Base-by-base conservation (phyloP, 192 early-diverging fungal genomes). In the Backusella westeae region DNA sequence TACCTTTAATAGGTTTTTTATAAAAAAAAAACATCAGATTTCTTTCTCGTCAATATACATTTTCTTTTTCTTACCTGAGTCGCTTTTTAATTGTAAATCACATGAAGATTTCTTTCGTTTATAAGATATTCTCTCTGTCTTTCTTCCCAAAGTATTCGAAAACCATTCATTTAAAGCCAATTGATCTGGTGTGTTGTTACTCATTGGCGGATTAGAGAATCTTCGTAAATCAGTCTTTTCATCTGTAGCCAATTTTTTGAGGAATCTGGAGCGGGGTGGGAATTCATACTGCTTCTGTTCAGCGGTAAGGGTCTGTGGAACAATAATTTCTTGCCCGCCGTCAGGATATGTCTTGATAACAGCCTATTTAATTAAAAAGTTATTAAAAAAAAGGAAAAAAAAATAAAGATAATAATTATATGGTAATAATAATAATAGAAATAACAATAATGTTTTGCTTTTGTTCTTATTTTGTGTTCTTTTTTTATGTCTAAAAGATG, bases 271-370 rank as follows among this genome's bases (percentile, higher is more conserved):
- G 38, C 78, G 56, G 41, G 78, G 78, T 74, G 78, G 78, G 38
- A 79, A 79, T 67, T 79, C 78, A 36, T 79, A 79, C 29, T 79
- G 72, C 15, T 79, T 52, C 34, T 79, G 78, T 70, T 79, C 78
- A n/a, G 65, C 21, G 3, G 78, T 79, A 32, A 79, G 44, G 26
- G 63, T 70, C 67, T 79, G 78, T 42, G 78, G 78, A 32, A 79
- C 73, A 14, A 79, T 67, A 14, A 79, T 79, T 41, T 79, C 78
- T 39, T 74, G 72, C 6, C 52, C 35, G 36, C 78, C 78, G 67
- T 79, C 78, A 35, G 78, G 78, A 39, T 74, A 79, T 23, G 46
- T 73, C 39, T 79, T 74, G 53, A 79, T 79, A 34, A 75, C 36
- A 32, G 68, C 78, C 78, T 79, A 73, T 32, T 39, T 19, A 73